Percentiles rank a stretch among this genome's conserved stretches.
Conservation (phyloP, 768 basidiomycete species). For the Phaeotremella skinneri region DNA sequence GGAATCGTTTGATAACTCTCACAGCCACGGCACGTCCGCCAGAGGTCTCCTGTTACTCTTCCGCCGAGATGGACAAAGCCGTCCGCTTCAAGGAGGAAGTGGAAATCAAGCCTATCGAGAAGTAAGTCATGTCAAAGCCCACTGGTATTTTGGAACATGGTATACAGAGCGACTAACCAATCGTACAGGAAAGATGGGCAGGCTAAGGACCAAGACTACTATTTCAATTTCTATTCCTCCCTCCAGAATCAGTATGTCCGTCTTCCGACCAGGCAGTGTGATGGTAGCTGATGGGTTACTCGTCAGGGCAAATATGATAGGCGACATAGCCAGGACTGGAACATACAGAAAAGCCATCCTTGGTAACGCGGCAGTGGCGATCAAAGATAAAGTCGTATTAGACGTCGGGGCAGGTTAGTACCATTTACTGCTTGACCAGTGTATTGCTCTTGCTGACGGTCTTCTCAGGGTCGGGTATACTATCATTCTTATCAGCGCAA, state of each 20-base stretch:
- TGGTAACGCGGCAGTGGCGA: slow-evolving; percentile 46
- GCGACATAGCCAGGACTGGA: slow-evolving; percentile 45
- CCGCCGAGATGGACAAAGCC: slow-evolving; percentile 3
- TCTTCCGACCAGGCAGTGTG: not conserved
- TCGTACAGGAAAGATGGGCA: slow-evolving; percentile 16
- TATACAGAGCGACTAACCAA: too few relatives aligned
- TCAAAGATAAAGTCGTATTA: slow-evolving; percentile 43
- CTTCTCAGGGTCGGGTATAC: slow-evolving; percentile 42
- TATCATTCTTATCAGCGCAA: slow-evolving; percentile 50
- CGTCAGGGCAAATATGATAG: slow-evolving; percentile 50
- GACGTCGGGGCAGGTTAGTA: slow-evolving; percentile 49
- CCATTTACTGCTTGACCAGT: not conserved
- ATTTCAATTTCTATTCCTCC: slow-evolving; percentile 48
- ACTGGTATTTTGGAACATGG: too few relatives aligned
- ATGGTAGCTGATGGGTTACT: not conserved
- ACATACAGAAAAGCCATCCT: slow-evolving; percentile 50
- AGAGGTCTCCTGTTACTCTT: too few relatives aligned
- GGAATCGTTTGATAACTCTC: too few relatives aligned
- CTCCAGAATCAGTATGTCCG: slow-evolving; percentile 43
- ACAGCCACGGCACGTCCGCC: too few relatives aligned
- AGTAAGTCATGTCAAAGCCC: not conserved
- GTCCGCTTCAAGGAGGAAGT: slow-evolving; percentile 7
- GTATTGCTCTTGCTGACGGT: not conserved
- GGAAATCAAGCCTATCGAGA: not conserved
- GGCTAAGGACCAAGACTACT: slow-evolving; percentile 44